phyloP scores from a whole-genome alignment of 179 eudicot genomes.

The Amaranthus tricolor region DNA sequence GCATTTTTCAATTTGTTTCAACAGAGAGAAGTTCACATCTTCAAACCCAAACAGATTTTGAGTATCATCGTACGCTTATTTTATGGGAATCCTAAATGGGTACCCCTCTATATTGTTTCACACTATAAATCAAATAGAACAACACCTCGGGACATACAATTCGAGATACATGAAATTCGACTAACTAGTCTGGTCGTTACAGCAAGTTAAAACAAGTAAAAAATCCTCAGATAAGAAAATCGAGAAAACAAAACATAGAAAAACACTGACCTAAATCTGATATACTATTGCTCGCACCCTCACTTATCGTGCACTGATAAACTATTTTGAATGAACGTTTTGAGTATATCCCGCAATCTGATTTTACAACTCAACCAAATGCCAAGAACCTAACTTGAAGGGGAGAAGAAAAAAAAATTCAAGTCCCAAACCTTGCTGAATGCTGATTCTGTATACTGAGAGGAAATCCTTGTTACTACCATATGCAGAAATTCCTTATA shows the following conservation, averaged over 20 bases:
- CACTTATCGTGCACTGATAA: conserved; percentile 35
- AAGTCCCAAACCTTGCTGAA: conserved; percentile 36
- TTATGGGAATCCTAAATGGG: conserved; percentile 36
- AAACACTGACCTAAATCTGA: conserved; percentile 38
- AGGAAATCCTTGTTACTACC: conserved; percentile 10
- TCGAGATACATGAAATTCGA: conserved; percentile 29
- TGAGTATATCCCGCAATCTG: conserved; percentile 50
- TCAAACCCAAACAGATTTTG: conserved; percentile 23
- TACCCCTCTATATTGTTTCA: conserved; percentile 39
- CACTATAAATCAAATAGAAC: conserved; percentile 43
- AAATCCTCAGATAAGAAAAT: not conserved
- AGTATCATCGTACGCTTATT: conserved; percentile 35
- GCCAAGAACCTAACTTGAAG: conserved; percentile 38
- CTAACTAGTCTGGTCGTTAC: conserved; percentile 35
- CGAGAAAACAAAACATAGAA: conserved; percentile 12
- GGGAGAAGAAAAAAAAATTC: conserved; percentile 9
- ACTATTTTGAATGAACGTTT: conserved; percentile 35
- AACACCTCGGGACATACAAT: conserved; percentile 40
- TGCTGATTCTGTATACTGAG: conserved; percentile 21
- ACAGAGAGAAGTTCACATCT: conserved; percentile 9
- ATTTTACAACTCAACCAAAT: conserved; percentile 54
- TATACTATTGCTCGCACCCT: conserved; percentile 37
- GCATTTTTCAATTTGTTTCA: conserved; percentile 11
- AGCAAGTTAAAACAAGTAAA: conserved; percentile 26
- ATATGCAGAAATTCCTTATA: conserved; percentile 29